Percentiles rank a stretch among this genome's conserved stretches.
Evolutionary conservation across 2,329 filamentous ascomycete genomes (phyloP).

Genomic region (Ophiostoma australiae): DNA sequence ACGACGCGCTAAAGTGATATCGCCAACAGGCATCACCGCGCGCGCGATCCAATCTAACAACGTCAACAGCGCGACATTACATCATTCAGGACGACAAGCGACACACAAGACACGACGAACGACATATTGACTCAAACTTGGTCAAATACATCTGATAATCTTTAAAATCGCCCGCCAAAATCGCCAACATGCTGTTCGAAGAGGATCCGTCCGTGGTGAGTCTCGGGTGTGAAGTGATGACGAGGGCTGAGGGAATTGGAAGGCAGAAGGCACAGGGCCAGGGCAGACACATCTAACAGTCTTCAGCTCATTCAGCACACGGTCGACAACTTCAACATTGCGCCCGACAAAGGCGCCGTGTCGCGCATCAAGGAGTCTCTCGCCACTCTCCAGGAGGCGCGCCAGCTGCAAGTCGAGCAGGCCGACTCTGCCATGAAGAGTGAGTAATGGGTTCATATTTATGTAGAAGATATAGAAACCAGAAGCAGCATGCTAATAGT

Average conservation of each 20-base stretch:
- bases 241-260: neutral
- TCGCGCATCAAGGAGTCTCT: slow-evolving; percentile 80
- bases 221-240: slow-evolving; percentile 15
- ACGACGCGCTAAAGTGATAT: slow-evolving; percentile 22
- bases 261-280: neutral
- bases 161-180: neutral
- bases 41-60: neutral
- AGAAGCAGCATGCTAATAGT: neutral
- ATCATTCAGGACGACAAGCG: neutral
- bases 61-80: slow-evolving; percentile 4
- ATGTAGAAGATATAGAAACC: neutral
- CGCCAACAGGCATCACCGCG: neutral
- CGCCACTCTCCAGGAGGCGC: slow-evolving; percentile 75
- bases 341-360: slow-evolving; percentile 78
- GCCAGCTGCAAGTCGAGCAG: slow-evolving; percentile 69
- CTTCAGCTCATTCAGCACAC: slow-evolving; percentile 85
- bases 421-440: slow-evolving; percentile 62
- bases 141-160: neutral
- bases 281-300: neutral
- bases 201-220: slow-evolving; percentile 82
- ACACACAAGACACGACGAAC: neutral
- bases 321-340: slow-evolving; percentile 90
- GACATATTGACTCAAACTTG: neutral
- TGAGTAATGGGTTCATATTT: slow-evolving; percentile 29
- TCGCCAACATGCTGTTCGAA: slow-evolving; percentile 77